Conservation (phyloP, 495 filamentous ascomycete genomes). For the Aspergillus egyptiacus region DNA sequence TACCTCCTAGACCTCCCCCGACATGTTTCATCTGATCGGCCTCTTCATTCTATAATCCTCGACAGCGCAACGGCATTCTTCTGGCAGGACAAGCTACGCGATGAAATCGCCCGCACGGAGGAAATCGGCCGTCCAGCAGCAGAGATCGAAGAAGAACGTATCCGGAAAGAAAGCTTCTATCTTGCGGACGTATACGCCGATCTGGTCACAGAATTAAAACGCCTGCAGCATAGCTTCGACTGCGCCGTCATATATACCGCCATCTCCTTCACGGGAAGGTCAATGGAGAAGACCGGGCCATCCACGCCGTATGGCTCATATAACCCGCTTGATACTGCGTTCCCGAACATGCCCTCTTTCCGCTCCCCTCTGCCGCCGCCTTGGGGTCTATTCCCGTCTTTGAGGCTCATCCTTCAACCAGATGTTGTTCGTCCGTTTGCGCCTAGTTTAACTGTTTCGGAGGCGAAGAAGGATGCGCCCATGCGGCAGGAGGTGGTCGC, state of each 20-base stretch:
- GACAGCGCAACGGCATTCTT: constrained; percentile 53
- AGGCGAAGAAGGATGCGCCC: constrained; percentile 48
- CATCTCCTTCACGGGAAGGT: constrained; percentile 11
- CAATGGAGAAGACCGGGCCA: constrained; percentile 3
- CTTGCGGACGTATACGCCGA: constrained; percentile 33
- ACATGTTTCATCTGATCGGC: constrained; percentile 44
- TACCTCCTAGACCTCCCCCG: constrained; percentile 47
- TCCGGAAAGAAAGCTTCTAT: constrained; percentile 27
- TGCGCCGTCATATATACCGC: constrained; percentile 39
- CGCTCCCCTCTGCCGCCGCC: constrained; percentile 39
- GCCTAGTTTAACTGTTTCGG: constrained; percentile 46
- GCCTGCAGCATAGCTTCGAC: constrained; percentile 31
- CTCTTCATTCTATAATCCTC: constrained; percentile 46
- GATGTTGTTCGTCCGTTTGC: constrained; percentile 47
- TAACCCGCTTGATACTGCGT: constrained; percentile 15
- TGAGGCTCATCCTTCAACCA: constrained; percentile 44
- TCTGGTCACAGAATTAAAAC: constrained; percentile 29
- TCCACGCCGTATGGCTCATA: constrained; percentile 15
- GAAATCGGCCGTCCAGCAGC: constrained; percentile 30
- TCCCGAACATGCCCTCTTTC: constrained; percentile 32
- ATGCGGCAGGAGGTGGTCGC: constrained; percentile 36
- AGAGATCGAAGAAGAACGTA: constrained; percentile 29
- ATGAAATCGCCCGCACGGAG: constrained; percentile 39
- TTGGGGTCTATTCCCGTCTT: constrained; percentile 42
- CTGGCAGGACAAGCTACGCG: constrained; percentile 50